A percentile compares a stretch with the other conserved stretches of the same genome.
These are phyloP conservation scores for Scedosporium aurantiacum DNA, from an alignment of 2,329 filamentous ascomycete genomes.

Conservation along the genomic window DNA sequence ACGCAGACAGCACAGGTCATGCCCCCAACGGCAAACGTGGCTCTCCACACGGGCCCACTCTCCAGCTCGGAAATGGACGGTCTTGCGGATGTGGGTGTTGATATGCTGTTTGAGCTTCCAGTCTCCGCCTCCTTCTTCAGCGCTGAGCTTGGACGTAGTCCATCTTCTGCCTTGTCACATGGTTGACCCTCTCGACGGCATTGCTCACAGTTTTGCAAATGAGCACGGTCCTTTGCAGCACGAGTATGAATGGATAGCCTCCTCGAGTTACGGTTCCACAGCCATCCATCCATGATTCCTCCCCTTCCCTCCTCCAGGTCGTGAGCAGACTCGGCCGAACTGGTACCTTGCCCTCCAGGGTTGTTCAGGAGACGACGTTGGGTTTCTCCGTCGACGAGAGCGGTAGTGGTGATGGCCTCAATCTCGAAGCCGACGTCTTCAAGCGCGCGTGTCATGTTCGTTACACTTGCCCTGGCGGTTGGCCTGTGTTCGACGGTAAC, in stretches of 20 bases:
- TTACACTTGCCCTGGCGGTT: slow-evolving; percentile 28
- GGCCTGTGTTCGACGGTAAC: slow-evolving; percentile 48
- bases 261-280: slow-evolving; percentile 14
- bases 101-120: not conserved
- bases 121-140: not conserved
- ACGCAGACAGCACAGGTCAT: slow-evolving; percentile 66
- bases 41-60: slow-evolving; percentile 28
- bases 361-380: not conserved
- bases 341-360: not conserved
- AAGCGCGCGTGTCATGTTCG: slow-evolving; percentile 34
- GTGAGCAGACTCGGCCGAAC: slow-evolving; percentile 15
- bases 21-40: slow-evolving; percentile 50
- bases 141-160: not conserved
- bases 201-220: slow-evolving; percentile 26
- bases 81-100: not conserved
- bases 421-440: slow-evolving; percentile 47
- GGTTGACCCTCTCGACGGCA: slow-evolving; percentile 15
- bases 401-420: slow-evolving; percentile 24
- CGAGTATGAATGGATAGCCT: not conserved
- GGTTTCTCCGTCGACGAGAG: slow-evolving; percentile 17
- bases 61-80: slow-evolving; percentile 6
- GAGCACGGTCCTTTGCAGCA: slow-evolving; percentile 13
- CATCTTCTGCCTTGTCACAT: not conserved
- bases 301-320: slow-evolving; percentile 11
- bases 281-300: slow-evolving; percentile 18